phyloP scores from a whole-genome alignment of 768 basidiomycete genomes.

The Lyophyllum decastes region DNA sequence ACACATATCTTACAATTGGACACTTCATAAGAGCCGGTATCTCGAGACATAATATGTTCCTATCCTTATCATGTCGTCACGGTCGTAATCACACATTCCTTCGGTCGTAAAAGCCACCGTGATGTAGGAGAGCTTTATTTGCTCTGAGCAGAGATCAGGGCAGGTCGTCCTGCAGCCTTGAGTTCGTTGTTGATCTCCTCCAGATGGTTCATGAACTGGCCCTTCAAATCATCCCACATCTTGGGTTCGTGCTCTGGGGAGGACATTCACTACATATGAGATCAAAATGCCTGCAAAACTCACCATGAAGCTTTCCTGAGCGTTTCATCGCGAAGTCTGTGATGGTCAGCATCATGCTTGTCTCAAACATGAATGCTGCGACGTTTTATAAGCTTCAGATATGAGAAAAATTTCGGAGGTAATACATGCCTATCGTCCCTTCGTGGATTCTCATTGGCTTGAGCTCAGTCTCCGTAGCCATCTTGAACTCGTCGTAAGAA shows the following conservation, averaged over 20 bases:
- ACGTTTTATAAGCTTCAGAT: background rate
- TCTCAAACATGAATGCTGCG: conserved; percentile 65
- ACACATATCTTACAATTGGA: background rate
- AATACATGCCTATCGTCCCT: conserved; percentile 50
- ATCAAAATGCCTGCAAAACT: conserved; percentile 8
- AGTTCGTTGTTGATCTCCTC: conserved; percentile 55
- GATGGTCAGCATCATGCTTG: conserved; percentile 61
- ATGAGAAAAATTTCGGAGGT: background rate
- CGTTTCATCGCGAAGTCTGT: conserved; percentile 66
- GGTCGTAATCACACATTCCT: conserved; percentile 1
- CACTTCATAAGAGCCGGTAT: background rate
- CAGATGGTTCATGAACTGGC: conserved; percentile 58
- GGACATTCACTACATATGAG: background rate
- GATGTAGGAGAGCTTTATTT: background rate
- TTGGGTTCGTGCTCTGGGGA: conserved; percentile 57
- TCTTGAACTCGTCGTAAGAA: conserved; percentile 61
- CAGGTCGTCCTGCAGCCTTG: conserved; percentile 39
- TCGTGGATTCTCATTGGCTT: conserved; percentile 52
- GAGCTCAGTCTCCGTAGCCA: conserved; percentile 54
- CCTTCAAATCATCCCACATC: conserved; percentile 67
- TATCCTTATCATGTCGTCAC: background rate
- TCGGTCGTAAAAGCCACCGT: background rate
- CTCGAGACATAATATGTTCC: background rate
- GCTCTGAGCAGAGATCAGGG: conserved; percentile 15
- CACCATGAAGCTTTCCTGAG: conserved; percentile 60